Conservation (phyloP, 495 filamentous ascomycete species). For the Podospora pseudoanserina region DNA sequence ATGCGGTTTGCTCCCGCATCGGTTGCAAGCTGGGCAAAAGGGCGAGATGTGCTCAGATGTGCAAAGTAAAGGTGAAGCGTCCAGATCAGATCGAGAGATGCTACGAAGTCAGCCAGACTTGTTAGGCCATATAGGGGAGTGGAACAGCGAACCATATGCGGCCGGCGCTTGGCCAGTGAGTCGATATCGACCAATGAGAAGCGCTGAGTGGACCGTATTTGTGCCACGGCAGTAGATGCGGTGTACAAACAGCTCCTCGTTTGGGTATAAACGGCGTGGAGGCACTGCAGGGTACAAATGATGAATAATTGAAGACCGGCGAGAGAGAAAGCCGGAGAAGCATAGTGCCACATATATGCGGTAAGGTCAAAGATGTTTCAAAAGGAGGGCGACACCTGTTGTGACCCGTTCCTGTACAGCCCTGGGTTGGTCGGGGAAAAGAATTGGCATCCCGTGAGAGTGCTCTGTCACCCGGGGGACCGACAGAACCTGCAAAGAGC, state of each 20-base stretch:
- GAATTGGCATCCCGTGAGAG: background rate
- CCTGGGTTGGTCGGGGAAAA: background rate
- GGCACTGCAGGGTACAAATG: conserved; percentile 4
- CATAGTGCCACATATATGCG: conserved; percentile 8
- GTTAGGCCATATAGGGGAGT: background rate
- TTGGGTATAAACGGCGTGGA: conserved; percentile 5
- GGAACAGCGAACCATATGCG: background rate
- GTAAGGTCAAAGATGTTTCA: conserved; percentile 15
- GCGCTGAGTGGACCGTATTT: background rate
- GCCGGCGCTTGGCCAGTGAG: background rate
- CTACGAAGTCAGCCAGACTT: background rate
- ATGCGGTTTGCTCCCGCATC: conserved; percentile 18
- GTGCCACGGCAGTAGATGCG: background rate
- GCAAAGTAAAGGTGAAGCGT: background rate
- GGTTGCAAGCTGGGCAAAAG: conserved; percentile 6
- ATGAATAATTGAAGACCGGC: background rate
- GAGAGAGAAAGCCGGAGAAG: background rate
- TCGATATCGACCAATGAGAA: background rate
- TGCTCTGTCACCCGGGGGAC: conserved; percentile 1
- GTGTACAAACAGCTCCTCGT: background rate
- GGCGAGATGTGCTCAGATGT: conserved; percentile 1
- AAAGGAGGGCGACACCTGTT: conserved; percentile 10
- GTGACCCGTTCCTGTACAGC: conserved; percentile 5
- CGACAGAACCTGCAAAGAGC: background rate
- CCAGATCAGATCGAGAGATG: background rate